phyloP scores from a whole-genome alignment of 164 flowering plant species.

The Nymphaea thermarum region DNA sequence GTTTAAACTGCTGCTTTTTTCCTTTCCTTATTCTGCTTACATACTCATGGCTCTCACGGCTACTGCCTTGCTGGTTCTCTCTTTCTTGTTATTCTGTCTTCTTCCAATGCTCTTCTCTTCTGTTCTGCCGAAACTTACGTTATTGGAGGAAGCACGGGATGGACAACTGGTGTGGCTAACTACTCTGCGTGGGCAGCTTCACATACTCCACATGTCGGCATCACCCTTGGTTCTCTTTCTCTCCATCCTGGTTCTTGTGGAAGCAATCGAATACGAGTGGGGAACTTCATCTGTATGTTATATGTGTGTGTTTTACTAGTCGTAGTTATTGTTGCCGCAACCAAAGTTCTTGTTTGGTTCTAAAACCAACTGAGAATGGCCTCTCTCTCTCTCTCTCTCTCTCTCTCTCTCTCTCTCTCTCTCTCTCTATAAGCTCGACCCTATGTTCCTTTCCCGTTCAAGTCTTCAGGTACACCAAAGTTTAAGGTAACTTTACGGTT shows the following conservation, averaged over 20 bases:
- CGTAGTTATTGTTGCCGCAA: too few species aligned
- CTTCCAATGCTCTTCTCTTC: slow-evolving; percentile 15
- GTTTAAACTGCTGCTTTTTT: background rate
- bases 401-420: background rate
- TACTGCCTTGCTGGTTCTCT: slow-evolving; percentile 10
- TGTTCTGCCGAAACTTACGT: too few species aligned
- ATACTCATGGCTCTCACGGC: slow-evolving; percentile 10
- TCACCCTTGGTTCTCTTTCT: slow-evolving; percentile 40
- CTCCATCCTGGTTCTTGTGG: background rate
- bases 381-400: background rate
- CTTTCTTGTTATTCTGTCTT: slow-evolving; percentile 14
- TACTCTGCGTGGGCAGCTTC: background rate
- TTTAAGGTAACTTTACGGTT: too few species aligned
- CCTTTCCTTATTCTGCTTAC: background rate
- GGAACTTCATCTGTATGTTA: too few species aligned
- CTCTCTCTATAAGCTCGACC: background rate
- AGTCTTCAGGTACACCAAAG: slow-evolving; percentile 47
- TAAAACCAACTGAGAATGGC: too few species aligned
- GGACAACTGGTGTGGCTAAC: too few species aligned
- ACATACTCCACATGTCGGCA: slow-evolving; percentile 48
- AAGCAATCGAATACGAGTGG: slow-evolving; percentile 5
- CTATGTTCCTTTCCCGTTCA: slow-evolving; percentile 5
- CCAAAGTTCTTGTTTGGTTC: background rate
- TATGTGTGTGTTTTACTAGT: too few species aligned
- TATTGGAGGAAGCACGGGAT: too few species aligned